phyloP scores from a whole-genome alignment of 257 asterid genomes.

The Ehretia macrophylla region DNA sequence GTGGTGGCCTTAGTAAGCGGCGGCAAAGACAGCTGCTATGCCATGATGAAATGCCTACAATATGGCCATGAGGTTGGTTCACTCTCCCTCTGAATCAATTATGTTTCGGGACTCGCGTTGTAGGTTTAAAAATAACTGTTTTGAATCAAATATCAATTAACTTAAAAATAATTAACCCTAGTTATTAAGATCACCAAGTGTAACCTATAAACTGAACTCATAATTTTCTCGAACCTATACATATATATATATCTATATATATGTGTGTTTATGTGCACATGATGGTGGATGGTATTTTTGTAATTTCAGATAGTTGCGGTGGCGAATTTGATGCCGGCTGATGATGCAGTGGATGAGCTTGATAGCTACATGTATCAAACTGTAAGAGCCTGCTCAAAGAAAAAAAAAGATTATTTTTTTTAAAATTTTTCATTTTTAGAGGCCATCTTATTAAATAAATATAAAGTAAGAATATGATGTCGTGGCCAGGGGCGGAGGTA shows the following conservation, averaged over 20 bases:
- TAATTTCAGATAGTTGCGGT: constrained; percentile 71
- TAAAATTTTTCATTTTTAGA: not conserved
- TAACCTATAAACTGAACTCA: no score
- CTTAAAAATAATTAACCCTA: no score
- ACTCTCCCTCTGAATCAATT: no score
- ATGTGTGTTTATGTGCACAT: not conserved
- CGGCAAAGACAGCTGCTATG: constrained; percentile 95
- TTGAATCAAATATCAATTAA: no score
- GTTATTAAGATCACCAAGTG: no score
- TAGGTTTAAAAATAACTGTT: no score
- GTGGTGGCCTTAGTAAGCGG: constrained; percentile 96
- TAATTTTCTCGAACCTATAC: not conserved
- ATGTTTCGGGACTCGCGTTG: no score
- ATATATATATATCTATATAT: not conserved
- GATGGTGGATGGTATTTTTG: not conserved
- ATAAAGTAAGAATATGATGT: no score
- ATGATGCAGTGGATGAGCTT: constrained; percentile 80
- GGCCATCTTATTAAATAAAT: not conserved
- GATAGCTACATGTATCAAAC: constrained; percentile 99
- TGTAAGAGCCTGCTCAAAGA: constrained; percentile 36
- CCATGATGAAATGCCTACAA: constrained; percentile 88
- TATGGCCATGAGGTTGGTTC: constrained; percentile 94
- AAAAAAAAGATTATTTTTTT: not conserved
- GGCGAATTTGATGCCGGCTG: constrained; percentile 88
- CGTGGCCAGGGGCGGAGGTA: no score